Evolutionary conservation across 2,329 filamentous ascomycete species (phyloP), one percentile per base, ranked within the genome.

Genomic region (Phialophora tarda): DNA sequence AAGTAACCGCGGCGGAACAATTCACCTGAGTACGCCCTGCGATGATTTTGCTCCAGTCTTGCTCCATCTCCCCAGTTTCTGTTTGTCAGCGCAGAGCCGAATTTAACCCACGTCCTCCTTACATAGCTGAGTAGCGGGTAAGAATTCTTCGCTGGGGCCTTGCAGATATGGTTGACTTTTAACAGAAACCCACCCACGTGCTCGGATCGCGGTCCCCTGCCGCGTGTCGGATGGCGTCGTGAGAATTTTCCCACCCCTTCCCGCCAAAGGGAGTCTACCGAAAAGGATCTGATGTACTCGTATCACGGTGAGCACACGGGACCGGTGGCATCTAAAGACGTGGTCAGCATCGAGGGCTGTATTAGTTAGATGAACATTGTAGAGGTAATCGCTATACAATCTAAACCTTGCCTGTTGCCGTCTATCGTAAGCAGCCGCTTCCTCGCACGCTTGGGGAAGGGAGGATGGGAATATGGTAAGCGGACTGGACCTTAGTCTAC

Each of bases 401-500:
- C 59, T 61, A 63, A 34, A 63, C 41, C 53, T 51, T 57, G 38
- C 60, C 41, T 23, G 48, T 41, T 51, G 51, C 53, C 53, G 26
- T 63, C 53, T 58, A 58, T 63, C 41, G 32, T 51, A 50, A 50
- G 44, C 34, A 26, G 21, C 8, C 32, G 55, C 38, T 53, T 62
- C 54, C 47, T 38, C 28, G 23, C 32, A 38, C 28, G 10, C 53
- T n/a, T 17, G 28, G 11, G 59, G 21, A 32, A 26, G 32, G 23
- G 34, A 60, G 23, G 26, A 38, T 28, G 7, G 23, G 4, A 54
- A 17, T 59, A 44, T 44, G 38, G 17, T n/a, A 44, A 44, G 12
- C 2, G 55, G 32, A 21, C 24, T 30, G 34, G 26, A n/a, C 10
- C 24, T 70, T 56, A 73, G 61, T 73, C 71, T 44, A 71, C 70